A percentile compares a stretch with the other conserved stretches of the same genome.
Evolutionary conservation across 2,329 filamentous ascomycete species (phyloP).

Genomic region (Sclerotinia spermophila): DNA sequence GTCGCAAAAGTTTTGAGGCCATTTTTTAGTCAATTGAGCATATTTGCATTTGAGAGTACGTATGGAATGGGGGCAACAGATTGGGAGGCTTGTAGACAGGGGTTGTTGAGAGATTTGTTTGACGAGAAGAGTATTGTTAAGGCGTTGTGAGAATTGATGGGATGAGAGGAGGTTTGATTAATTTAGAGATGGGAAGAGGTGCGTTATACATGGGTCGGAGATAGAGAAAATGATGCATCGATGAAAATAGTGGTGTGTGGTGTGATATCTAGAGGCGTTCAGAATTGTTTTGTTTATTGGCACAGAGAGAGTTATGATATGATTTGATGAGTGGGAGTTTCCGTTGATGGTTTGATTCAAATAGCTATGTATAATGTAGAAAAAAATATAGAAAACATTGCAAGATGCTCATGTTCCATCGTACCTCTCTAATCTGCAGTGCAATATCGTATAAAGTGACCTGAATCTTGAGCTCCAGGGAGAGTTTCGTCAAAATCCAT

Average conservation of each 20-base stretch:
- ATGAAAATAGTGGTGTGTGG: not conserved
- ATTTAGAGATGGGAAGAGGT: not conserved
- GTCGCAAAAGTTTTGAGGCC: conserved; percentile 76
- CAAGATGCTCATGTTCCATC: not conserved
- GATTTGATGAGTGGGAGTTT: not conserved
- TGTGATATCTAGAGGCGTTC: not conserved
- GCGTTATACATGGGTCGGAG: not conserved
- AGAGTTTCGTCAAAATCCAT: too few species aligned
- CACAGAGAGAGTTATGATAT: not conserved
- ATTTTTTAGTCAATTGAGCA: conserved; percentile 88
- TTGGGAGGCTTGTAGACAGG: conserved; percentile 57
- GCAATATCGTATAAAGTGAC: not conserved
- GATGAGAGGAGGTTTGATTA: not conserved
- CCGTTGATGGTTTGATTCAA: not conserved
- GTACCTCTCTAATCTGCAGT: not conserved
- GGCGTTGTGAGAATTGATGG: conserved; percentile 37
- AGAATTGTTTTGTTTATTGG: not conserved
- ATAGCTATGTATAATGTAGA: not conserved
- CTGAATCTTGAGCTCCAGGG: not conserved
- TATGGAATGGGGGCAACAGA: conserved; percentile 79
- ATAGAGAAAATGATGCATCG: conserved; percentile 1
- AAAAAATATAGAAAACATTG: not conserved
- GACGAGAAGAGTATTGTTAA: conserved; percentile 69
- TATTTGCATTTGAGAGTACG: conserved; percentile 87
- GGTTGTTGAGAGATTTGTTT: conserved; percentile 71